phyloP scores from a whole-genome alignment of 768 basidiomycete genomes.

The Xerocomellus amylosporus region DNA sequence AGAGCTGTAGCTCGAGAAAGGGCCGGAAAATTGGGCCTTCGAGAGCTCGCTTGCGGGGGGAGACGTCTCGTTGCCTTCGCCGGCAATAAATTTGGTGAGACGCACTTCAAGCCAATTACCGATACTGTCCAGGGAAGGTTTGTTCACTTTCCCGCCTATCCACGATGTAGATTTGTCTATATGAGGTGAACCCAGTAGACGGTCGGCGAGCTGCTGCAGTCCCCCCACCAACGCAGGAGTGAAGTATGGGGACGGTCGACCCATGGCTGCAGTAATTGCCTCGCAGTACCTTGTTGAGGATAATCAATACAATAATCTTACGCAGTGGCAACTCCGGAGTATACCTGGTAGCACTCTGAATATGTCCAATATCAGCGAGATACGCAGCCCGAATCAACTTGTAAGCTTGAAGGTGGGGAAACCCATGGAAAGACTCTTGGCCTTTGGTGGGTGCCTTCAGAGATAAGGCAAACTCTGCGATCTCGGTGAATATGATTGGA shows the following conservation, averaged over 20 bases:
- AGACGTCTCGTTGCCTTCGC: conserved; percentile 62
- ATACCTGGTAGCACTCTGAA: conserved; percentile 73
- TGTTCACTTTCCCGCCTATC: conserved; percentile 82
- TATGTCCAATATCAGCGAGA: conserved; percentile 80
- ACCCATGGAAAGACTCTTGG: conserved; percentile 78
- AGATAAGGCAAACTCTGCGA: conserved; percentile 87
- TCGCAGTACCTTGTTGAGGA: conserved; percentile 85
- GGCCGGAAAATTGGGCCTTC: conserved; percentile 55
- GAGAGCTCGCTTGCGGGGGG: conserved; percentile 35
- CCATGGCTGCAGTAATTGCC: conserved; percentile 70
- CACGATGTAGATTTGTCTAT: conserved; percentile 79
- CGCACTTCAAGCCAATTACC: conserved; percentile 91
- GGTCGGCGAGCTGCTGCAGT: conserved; percentile 74
- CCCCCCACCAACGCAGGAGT: conserved; percentile 67
- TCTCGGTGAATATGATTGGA: conserved; percentile 81
- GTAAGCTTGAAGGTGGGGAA: conserved; percentile 87
- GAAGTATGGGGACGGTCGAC: conserved; percentile 62
- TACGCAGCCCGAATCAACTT: conserved; percentile 72
- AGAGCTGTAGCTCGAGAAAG: conserved; percentile 90
- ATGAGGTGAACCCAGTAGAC: conserved; percentile 68
- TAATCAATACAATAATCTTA: conserved; percentile 1
- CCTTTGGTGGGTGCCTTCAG: conserved; percentile 72
- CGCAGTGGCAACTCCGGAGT: neutral
- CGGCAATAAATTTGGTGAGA: conserved; percentile 93
- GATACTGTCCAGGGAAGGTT: conserved; percentile 89